phyloP scores from a whole-genome alignment of 176 grass and related monocot species.

The Leersia perrieri region DNA sequence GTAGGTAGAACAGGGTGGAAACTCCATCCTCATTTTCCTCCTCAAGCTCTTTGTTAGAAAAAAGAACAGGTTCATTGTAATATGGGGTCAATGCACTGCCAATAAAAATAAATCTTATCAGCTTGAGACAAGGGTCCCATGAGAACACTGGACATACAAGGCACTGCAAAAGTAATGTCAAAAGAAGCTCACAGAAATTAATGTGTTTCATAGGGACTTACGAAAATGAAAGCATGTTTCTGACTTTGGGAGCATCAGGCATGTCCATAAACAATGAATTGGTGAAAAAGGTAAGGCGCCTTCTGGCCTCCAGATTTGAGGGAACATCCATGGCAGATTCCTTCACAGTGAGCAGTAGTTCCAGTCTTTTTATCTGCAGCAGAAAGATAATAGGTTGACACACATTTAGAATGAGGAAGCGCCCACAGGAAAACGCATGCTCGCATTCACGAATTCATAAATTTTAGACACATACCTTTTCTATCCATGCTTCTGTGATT shows the following conservation, averaged over 20 bases:
- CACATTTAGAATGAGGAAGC: conserved; percentile 24
- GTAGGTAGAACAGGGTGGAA: conserved; percentile 90
- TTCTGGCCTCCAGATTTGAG: conserved; percentile 85
- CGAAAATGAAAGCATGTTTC: conserved; percentile 94
- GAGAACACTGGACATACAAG: background rate
- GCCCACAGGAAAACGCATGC: background rate
- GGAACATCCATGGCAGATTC: conserved; percentile 97
- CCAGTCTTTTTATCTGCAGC: conserved; percentile 71
- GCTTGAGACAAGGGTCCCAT: background rate
- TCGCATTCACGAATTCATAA: background rate
- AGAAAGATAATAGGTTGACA: conserved; percentile 7
- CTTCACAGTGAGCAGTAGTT: conserved; percentile 83
- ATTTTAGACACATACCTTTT: conserved; percentile 60
- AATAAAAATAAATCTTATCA: conserved; percentile 11
- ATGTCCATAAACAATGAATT: conserved; percentile 99
- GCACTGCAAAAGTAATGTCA: background rate
- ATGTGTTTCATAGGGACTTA: conserved; percentile 48
- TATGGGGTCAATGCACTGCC: conserved; percentile 84
- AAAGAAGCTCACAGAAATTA: conserved; percentile 37
- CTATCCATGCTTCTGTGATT: conserved; percentile 73
- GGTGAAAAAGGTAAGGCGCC: conserved; percentile 86
- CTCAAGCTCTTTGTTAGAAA: conserved; percentile 69
- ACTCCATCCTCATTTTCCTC: conserved; percentile 93
- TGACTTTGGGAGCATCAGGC: conserved; percentile 96
- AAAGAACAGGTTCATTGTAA: conserved; percentile 72